Percentiles rank a stretch among this genome's conserved stretches.
Conservation (phyloP, 495 filamentous ascomycete genomes). For the Tetracladium setigerum region DNA sequence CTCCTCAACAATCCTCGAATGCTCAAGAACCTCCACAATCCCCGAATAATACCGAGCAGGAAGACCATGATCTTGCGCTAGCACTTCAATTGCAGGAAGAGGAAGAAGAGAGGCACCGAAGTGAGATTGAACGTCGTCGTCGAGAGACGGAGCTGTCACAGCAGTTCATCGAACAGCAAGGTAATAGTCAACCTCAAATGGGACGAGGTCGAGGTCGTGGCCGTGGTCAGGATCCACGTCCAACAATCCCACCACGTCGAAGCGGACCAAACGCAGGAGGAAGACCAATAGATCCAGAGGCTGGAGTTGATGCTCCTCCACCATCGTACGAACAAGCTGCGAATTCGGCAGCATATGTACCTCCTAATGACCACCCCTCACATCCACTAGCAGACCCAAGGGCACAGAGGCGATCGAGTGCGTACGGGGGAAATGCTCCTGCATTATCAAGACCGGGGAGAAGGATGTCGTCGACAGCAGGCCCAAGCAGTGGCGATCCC, state of each 20-base stretch:
- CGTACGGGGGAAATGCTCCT: constrained; percentile 6
- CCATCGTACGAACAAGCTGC: constrained; percentile 80
- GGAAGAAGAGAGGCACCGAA: constrained; percentile 60
- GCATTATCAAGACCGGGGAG: neutral
- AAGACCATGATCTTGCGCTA: constrained; percentile 72
- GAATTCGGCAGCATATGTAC: constrained; percentile 52
- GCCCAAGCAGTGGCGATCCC: neutral
- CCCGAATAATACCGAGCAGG: constrained; percentile 45
- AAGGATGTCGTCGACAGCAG: neutral
- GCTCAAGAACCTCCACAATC: constrained; percentile 19
- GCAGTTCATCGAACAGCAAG: constrained; percentile 51
- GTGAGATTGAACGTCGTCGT: constrained; percentile 37
- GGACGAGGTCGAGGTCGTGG: constrained; percentile 6
- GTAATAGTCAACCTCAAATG: constrained; percentile 9
- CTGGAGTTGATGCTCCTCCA: constrained; percentile 57
- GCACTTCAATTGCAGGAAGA: constrained; percentile 80
- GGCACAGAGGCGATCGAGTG: constrained; percentile 5
- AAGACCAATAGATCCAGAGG: constrained; percentile 27
- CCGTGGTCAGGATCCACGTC: constrained; percentile 6
- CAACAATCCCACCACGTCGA: constrained; percentile 17
- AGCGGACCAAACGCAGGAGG: constrained; percentile 13
- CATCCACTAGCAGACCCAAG: constrained; percentile 35
- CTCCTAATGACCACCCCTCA: constrained; percentile 50
- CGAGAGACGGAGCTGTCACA: constrained; percentile 43
- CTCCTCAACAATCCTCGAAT: constrained; percentile 2